Evolutionary conservation across 176 grass and related monocot species (phyloP).

Genomic region (Aegilops sharonensis): DNA sequence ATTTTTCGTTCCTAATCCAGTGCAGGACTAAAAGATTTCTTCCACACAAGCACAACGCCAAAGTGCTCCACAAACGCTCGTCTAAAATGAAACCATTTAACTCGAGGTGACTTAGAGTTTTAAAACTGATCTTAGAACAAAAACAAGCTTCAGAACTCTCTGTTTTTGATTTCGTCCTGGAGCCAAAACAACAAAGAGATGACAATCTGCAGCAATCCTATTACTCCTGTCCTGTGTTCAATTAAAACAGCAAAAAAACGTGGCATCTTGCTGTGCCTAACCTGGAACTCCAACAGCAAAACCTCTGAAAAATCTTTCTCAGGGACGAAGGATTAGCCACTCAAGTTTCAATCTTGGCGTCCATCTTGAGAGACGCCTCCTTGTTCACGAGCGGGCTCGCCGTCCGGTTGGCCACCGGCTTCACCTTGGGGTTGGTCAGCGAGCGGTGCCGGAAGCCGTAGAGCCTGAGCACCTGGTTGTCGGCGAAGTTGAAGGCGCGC

Average conservation of each 20-base stretch:
- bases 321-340: neutral
- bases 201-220: neutral
- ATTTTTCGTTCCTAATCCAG: too few relatives aligned
- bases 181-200: neutral
- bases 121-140: neutral
- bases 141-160: neutral
- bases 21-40: too few relatives aligned
- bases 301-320: neutral
- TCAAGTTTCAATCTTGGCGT: slow-evolving; percentile 34
- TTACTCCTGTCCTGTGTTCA: slow-evolving; percentile 6
- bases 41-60: too few relatives aligned
- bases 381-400: slow-evolving; percentile 39
- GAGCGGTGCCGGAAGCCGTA: slow-evolving; percentile 58
- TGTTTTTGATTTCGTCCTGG: neutral
- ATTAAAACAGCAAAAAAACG: neutral
- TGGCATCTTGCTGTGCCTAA: slow-evolving; percentile 3
- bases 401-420: slow-evolving; percentile 31
- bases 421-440: slow-evolving; percentile 47
- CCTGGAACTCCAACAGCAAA: neutral
- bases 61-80: too few relatives aligned
- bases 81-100: neutral
- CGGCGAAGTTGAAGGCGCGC: slow-evolving; percentile 79
- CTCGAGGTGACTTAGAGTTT: neutral
- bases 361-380: slow-evolving; percentile 44
- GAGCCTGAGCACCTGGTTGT: slow-evolving; percentile 73